Evolutionary conservation across 257 asterid genomes (phyloP).

Genomic region (Jacaranda copaia): DNA sequence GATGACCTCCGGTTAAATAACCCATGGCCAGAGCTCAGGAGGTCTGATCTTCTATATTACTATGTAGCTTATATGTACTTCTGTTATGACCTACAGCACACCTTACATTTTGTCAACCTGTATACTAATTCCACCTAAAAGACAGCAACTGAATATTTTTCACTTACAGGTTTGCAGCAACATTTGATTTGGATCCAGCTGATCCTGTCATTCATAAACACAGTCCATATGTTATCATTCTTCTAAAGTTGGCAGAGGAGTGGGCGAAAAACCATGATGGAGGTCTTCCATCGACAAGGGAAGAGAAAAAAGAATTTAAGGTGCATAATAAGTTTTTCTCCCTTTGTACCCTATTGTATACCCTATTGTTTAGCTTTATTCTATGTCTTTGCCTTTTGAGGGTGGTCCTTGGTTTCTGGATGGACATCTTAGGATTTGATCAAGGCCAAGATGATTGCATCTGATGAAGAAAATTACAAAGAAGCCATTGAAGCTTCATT

Average conservation of each 20-base stretch:
- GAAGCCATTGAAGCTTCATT: constrained; percentile 95
- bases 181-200: constrained; percentile 73
- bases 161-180: constrained; percentile 70
- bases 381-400: constrained; percentile 32
- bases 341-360: neutral
- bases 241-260: constrained; percentile 79
- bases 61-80: constrained; percentile 24
- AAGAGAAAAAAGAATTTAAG: constrained; percentile 82
- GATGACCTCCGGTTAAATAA: constrained; percentile 91
- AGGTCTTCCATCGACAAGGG: constrained; percentile 78
- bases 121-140: neutral
- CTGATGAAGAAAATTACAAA: constrained; percentile 91
- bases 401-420: constrained; percentile 41
- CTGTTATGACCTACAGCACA: too few species aligned
- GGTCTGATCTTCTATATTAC: constrained; percentile 52
- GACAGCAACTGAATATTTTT: constrained; percentile 35
- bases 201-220: constrained; percentile 86
- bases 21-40: constrained; percentile 92
- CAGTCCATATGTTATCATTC: constrained; percentile 85
- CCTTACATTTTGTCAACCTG: too few species aligned
- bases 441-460: constrained; percentile 75
- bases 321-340: constrained; percentile 44
- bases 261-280: constrained; percentile 79
- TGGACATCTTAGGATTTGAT: constrained; percentile 68
- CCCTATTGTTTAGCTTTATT: constrained; percentile 20